A percentile compares a stretch with the other conserved stretches of the same genome.
phyloP scores from a whole-genome alignment of 768 basidiomycete species.

The Clavulina sp. region DNA sequence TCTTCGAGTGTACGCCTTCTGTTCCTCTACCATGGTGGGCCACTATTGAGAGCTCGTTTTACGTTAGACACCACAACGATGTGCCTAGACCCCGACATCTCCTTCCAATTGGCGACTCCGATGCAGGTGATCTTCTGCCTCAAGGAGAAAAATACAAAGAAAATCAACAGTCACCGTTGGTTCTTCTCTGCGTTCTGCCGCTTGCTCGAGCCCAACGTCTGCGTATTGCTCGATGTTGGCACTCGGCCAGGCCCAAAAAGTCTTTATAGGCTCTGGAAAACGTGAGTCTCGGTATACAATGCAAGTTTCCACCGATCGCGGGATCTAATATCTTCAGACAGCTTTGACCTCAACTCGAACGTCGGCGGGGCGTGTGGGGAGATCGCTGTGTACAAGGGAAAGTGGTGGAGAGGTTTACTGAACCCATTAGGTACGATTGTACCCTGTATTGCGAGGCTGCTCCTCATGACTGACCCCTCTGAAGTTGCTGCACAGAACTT shows the following conservation, averaged over 20 bases:
- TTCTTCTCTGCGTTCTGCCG: slow-evolving; percentile 90
- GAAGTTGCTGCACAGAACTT: slow-evolving; percentile 89
- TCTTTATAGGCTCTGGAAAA: slow-evolving; percentile 91
- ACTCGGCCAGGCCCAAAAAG: slow-evolving; percentile 78
- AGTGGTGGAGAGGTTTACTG: slow-evolving; percentile 45
- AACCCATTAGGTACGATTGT: slow-evolving; percentile 57
- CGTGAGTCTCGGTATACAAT: slow-evolving; percentile 16
- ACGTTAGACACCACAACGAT: slow-evolving; percentile 1
- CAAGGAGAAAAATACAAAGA: slow-evolving; percentile 90
- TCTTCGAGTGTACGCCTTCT: slow-evolving; percentile 8
- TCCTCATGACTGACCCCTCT: neutral
- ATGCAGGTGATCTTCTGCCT: slow-evolving; percentile 79
- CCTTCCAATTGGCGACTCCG: slow-evolving; percentile 62
- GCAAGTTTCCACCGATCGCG: neutral
- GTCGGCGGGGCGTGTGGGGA: slow-evolving; percentile 97
- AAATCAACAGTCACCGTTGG: slow-evolving; percentile 94
- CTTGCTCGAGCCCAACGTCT: slow-evolving; percentile 76
- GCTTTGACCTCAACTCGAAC: slow-evolving; percentile 74
- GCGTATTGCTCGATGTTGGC: slow-evolving; percentile 84
- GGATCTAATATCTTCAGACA: neutral
- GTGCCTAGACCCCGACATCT: slow-evolving; percentile 36
- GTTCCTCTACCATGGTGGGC: neutral
- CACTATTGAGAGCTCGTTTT: neutral
- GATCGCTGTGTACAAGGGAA: slow-evolving; percentile 79
- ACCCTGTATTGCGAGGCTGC: neutral